Evolutionary conservation across 208 protist genomes (phyloP), one percentile per base, ranked within the genome.

Genomic region (Leptomonas pyrrhocoris): DNA sequence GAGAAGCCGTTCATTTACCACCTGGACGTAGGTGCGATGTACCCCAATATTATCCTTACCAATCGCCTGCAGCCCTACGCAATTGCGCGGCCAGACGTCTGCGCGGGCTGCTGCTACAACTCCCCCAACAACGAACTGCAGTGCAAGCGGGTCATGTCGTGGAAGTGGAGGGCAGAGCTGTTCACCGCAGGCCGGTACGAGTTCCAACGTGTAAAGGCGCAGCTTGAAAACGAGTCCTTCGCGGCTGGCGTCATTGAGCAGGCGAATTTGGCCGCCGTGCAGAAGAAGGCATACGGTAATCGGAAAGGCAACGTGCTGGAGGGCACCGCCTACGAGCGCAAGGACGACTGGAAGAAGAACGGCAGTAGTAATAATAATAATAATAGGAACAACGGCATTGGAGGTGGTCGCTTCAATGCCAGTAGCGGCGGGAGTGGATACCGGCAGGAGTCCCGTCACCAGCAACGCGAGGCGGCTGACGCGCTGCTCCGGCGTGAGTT

Each of bases 41-140:
- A 99, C 90, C 99, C 99, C 0, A 99, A 99, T 81, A 99, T 99
- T 82, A 99, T 99, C 76, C 83, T 99, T 15, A 99, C 99, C 0
- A 99, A 99, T 75, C 88, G 99, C 43, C 93, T 99, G 11, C 98
- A 99, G 82, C 98, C 98, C 27, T 94, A 96, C 66, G 94, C 98
- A 15, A 96, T 99, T 45, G 94, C 98, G 2, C 86, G 89, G 53
- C 87, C 98, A n/a, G 85, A 96, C 34, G 94, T 93, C 8, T 99
- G 99, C 86, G 96, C 98, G 0, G 86, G 84, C 1, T 99, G 98
- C 84, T 97, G 95, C 77, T 99, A 98, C 79, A 99, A 99, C 83
- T 87, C 89, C 11, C 97, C 98, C 12, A 85, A 89, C n/a, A 99
- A 96, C 71, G 82, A 97, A 27, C 95, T 88, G 68, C 77, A 94